A percentile compares a stretch with the other conserved stretches of the same genome.
phyloP scores from a whole-genome alignment of 257 asterid species.

The Gentiana dahurica region DNA sequence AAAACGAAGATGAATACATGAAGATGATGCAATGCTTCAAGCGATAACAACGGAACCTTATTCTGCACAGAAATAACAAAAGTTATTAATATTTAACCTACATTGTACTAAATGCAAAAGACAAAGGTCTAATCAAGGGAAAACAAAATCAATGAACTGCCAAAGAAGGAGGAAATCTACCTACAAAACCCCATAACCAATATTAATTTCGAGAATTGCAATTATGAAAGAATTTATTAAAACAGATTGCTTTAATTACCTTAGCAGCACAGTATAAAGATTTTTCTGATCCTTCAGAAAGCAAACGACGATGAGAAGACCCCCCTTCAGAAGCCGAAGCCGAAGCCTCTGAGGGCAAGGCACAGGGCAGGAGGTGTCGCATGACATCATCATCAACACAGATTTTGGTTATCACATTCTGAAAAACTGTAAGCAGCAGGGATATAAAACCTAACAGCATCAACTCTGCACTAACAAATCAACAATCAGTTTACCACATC shows the following conservation, averaged over 20 bases:
- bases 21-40: slow-evolving; percentile 57
- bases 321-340: slow-evolving; percentile 12
- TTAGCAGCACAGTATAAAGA: slow-evolving; percentile 23
- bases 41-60: slow-evolving; percentile 49
- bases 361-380: slow-evolving; percentile 30
- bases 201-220: background rate
- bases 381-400: slow-evolving; percentile 19
- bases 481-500: background rate
- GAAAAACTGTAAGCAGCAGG: slow-evolving; percentile 32
- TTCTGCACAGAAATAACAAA: slow-evolving; percentile 19
- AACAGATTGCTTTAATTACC: slow-evolving; percentile 12
- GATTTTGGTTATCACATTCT: slow-evolving; percentile 20
- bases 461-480: slow-evolving; percentile 27
- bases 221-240: slow-evolving; percentile 1
- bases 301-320: slow-evolving; percentile 18
- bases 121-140: no score
- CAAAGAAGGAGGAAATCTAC: no score
- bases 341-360: slow-evolving; percentile 12
- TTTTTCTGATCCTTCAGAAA: slow-evolving; percentile 17
- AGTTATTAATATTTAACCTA: slow-evolving; percentile 1
- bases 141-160: no score
- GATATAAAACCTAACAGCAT: slow-evolving; percentile 46
- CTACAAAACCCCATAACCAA: background rate
- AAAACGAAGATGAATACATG: slow-evolving; percentile 73
- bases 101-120: no score